These are phyloP conservation scores for Marchantia paleacea DNA, from an alignment of 225 moss, liverwort and hornwort genomes.

Conservation along the genomic window DNA sequence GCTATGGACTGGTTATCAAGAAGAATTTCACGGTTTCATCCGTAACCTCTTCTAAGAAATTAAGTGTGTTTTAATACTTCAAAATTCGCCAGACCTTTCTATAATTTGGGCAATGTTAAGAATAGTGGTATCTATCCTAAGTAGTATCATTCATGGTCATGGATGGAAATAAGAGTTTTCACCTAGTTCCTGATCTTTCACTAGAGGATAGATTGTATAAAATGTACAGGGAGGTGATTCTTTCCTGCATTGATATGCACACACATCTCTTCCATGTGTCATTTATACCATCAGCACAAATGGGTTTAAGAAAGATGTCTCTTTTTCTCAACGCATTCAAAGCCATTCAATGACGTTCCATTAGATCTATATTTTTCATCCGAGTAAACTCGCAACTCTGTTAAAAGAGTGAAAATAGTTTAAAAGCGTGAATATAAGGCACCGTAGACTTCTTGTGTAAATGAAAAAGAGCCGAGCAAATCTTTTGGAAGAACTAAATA, in stretches of 20 bases:
- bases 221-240: background rate
- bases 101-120: no score
- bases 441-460: background rate
- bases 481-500: conserved; percentile 5
- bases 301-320: background rate
- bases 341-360: background rate
- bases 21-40: no score
- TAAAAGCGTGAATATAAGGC: background rate
- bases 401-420: background rate
- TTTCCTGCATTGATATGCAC: background rate
- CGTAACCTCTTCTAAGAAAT: no score
- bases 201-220: background rate
- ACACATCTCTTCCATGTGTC: background rate
- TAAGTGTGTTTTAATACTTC: no score
- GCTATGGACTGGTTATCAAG: no score
- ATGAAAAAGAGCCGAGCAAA: background rate
- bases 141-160: background rate
- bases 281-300: background rate
- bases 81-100: no score
- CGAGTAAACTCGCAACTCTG: background rate
- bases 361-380: background rate
- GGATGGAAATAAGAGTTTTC: background rate
- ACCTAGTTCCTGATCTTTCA: background rate
- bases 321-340: background rate
- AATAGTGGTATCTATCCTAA: no score